Evolutionary conservation across 2,329 filamentous ascomycete species (phyloP).

Genomic region (Orbilia javanica): DNA sequence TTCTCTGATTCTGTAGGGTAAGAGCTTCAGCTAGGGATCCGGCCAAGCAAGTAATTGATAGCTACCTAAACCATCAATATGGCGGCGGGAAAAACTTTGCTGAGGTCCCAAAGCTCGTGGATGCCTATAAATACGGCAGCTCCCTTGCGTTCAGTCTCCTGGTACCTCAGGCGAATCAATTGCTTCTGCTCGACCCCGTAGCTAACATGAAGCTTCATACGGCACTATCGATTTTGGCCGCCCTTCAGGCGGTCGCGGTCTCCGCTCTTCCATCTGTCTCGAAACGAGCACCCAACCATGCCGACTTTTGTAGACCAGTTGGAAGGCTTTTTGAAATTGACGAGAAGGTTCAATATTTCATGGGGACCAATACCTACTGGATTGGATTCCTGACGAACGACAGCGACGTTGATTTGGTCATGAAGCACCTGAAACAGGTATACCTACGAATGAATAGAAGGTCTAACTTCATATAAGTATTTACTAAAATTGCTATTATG

Average conservation of each 20-base stretch:
- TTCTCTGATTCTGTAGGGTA: neutral
- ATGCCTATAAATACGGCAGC: conserved; percentile 36
- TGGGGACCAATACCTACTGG: conserved; percentile 58
- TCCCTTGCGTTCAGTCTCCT: neutral
- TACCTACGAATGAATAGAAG: neutral
- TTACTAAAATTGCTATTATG: neutral
- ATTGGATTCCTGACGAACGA: conserved; percentile 54
- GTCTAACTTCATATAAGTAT: neutral
- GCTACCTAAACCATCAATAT: neutral
- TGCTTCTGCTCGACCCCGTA: neutral
- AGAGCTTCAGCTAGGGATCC: neutral
- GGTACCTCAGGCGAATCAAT: conserved; percentile 14
- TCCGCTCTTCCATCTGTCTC: conserved; percentile 44
- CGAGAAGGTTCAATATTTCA: conserved; percentile 57
- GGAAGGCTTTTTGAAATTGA: conserved; percentile 55
- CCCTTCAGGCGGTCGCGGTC: conserved; percentile 42
- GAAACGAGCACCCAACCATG: conserved; percentile 53
- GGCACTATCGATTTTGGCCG: conserved; percentile 34
- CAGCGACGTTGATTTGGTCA: conserved; percentile 70
- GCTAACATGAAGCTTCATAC: conserved; percentile 50
- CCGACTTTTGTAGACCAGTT: conserved; percentile 19
- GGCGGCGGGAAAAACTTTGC: neutral
- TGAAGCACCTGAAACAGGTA: conserved; percentile 67
- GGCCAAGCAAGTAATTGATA: neutral
- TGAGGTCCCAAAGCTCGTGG: neutral